phyloP scores from a whole-genome alignment of 345 rosid genomes.

The Lepidium didymum region DNA sequence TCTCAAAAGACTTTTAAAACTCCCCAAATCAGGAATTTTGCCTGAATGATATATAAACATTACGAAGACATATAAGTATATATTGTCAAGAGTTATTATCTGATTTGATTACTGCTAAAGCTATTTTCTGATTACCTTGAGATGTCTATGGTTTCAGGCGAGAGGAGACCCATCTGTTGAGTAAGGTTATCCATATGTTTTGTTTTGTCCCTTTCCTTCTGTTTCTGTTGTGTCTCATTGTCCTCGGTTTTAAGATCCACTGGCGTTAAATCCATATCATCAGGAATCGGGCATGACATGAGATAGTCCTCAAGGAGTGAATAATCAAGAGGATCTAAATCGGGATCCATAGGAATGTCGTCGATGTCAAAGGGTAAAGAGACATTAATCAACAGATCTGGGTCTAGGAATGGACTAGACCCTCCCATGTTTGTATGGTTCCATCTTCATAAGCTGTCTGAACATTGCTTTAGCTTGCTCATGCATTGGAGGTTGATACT shows the following conservation, averaged over 20 bases:
- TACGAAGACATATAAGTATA: background rate
- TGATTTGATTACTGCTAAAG: no score
- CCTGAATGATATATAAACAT: background rate
- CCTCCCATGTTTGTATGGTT: conserved; percentile 38
- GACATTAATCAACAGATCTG: conserved; percentile 37
- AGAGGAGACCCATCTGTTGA: conserved; percentile 76
- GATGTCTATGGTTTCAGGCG: conserved; percentile 41
- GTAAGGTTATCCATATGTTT: conserved; percentile 67
- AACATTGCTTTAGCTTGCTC: conserved; percentile 70
- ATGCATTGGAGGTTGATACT: conserved; percentile 71
- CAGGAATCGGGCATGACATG: conserved; percentile 42
- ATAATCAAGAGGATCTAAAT: conserved; percentile 55
- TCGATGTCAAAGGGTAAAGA: conserved; percentile 47
- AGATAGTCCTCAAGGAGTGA: conserved; percentile 55
- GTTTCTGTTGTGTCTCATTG: conserved; percentile 28
- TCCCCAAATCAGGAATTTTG: conserved; percentile 19
- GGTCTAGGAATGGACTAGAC: conserved; percentile 42
- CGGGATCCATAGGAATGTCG: conserved; percentile 47
- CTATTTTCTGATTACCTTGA: no score
- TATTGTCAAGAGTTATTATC: background rate
- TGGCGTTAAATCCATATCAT: conserved; percentile 53
- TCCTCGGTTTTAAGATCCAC: conserved; percentile 30
- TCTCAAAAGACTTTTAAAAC: background rate
- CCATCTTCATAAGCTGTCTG: conserved; percentile 56
- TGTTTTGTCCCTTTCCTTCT: conserved; percentile 43